Evolutionary conservation across 2,329 filamentous ascomycete genomes (phyloP), one percentile per base, ranked within the genome.

Genomic region (Tolypocladium nubicola): DNA sequence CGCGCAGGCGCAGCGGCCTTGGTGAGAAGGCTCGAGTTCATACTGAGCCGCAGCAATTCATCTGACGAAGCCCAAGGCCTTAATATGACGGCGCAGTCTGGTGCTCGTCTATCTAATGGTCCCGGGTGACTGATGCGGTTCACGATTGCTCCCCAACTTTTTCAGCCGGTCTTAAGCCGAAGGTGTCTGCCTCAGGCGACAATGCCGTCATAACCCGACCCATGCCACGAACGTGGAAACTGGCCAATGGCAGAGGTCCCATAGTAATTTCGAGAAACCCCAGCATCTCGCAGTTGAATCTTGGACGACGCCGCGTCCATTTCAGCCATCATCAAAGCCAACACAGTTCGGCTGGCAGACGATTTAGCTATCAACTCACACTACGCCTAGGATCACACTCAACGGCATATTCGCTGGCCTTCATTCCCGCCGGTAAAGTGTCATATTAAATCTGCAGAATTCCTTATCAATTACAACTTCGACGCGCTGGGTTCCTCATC

Each of bases 11-110:
- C 70, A 61, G 72, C 72, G 53, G 75, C 73, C 69, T 78, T 80
- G 60, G 72, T 71, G 59, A 79, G 63, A 61, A 78, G 65, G 65
- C 68, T 75, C 45, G 77, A 71, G 65, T 78, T 80, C 78, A 80
- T 80, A 49, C 62, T 72, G 66, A 65, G 55, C 55, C 56, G 60
- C 59, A 63, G 57, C 59, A 58, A 64, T 63, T 66, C 69, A 70
- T 72, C 60, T 64, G 62, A 57, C 35, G 52, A 37, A 52, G 26
- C 41, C n/a, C 23, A n/a, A 30, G 55, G 49, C 37, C 45, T 56
- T 38, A 52, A 21, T 13, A 52, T 35, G 47, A 14, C 33, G 30
- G 21, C 30, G 47, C 47, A 52, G 47, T 52, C 38, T 35, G 8
- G 16, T 49, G 45, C 45, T 49, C 23, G 47, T 50, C 30, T 35